Conservation (phyloP, 805 yeast genomes). For the Nakazawaea sp. region DNA sequence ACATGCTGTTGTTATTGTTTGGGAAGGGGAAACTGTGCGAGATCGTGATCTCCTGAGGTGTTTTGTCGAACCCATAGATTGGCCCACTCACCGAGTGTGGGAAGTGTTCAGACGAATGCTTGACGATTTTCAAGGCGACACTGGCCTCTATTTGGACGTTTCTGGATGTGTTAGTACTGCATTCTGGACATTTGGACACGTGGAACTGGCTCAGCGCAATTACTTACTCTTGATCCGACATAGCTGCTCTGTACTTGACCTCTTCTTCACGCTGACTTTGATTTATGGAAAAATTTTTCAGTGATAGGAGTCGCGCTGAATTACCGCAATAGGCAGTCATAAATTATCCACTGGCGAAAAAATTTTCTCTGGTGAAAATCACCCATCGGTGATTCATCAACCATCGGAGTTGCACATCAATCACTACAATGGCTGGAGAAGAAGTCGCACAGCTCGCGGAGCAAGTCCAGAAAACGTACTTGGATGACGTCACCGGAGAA, state of each 20-base stretch:
- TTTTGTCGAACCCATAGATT: conserved; percentile 66
- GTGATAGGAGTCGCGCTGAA: too few species aligned
- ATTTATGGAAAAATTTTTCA: conserved; percentile 1
- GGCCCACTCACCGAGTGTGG: conserved; percentile 66
- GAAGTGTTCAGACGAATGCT: conserved; percentile 57
- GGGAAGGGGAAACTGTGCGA: conserved; percentile 67
- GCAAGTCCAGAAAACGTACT: conserved; percentile 56
- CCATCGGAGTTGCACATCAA: too few species aligned
- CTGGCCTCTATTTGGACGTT: conserved; percentile 42
- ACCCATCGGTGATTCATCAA: too few species aligned
- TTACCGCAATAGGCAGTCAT: too few species aligned
- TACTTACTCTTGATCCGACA: background rate
- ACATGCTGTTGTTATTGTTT: conserved; percentile 38
- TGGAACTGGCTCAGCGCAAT: too few species aligned
- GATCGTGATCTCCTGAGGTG: conserved; percentile 38
- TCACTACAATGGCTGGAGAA: conserved; percentile 23
- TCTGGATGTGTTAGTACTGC: background rate
- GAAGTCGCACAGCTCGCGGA: conserved; percentile 64
- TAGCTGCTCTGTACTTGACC: background rate
- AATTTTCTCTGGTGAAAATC: too few species aligned
- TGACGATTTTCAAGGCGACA: conserved; percentile 52
- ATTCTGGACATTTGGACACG: too few species aligned
- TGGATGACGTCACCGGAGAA: conserved; percentile 95
- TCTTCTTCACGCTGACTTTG: background rate
- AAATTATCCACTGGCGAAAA: background rate